Conservation (phyloP, 164 flowering plant genomes). For the Vitis rupestris region DNA sequence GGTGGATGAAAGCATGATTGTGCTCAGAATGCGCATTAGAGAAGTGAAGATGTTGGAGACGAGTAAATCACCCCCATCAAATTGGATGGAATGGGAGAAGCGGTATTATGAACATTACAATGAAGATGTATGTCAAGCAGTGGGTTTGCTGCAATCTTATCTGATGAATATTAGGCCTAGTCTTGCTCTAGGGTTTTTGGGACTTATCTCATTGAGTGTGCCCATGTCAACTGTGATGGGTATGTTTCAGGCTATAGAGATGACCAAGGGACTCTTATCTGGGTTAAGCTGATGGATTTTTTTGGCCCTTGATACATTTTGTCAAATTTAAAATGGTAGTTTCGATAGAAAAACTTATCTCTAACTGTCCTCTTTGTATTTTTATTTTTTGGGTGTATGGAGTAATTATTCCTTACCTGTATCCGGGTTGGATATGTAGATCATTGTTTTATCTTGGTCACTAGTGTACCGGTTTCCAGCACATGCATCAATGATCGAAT, state of each 20-base stretch:
- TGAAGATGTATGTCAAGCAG: constrained; percentile 8
- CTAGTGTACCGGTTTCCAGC: no score
- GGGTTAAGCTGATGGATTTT: constrained; percentile 2
- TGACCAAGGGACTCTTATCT: constrained; percentile 2
- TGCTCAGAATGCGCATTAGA: constrained; percentile 34
- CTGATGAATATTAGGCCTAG: constrained; percentile 38
- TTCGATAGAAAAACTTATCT: no score
- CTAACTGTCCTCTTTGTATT: no score
- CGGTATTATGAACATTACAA: constrained; percentile 18
- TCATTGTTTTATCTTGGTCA: no score
- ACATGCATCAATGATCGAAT: no score
- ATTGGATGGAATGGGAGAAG: constrained; percentile 51
- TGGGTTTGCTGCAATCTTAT: constrained; percentile 28
- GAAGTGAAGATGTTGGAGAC: constrained; percentile 37
- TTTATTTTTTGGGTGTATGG: no score
- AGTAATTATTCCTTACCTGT: no score
- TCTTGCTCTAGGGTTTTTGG: constrained; percentile 24
- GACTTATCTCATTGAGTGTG: constrained; percentile 11
- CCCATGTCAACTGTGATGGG: constrained; percentile 11
- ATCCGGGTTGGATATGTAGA: no score
- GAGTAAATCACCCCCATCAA: constrained; percentile 29
- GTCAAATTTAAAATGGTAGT: no score
- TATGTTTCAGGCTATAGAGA: background rate
- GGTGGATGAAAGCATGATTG: constrained; percentile 22
- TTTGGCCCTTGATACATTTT: no score